Base-by-base conservation (phyloP, 768 basidiomycete genomes). In the Boletellus sp. region DNA sequence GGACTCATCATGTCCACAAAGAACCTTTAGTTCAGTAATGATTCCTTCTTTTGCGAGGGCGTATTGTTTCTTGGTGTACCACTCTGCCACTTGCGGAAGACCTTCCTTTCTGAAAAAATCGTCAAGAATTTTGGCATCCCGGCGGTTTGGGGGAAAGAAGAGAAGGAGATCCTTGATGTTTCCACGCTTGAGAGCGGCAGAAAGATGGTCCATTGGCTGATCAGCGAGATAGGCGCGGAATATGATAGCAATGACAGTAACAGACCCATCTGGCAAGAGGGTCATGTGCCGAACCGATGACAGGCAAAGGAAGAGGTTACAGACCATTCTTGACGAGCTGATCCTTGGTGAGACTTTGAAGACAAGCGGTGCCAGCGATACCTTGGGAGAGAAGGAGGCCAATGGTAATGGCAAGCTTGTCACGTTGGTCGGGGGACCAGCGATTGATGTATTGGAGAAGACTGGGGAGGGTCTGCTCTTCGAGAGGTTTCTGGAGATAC, bases 401-500 rank as follows among this genome's bases (percentile, higher is more conserved):
- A 19, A 82, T 79, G 6, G 92, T 84, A 50, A 85, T 76, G 36
- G 89, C 80, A 46, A 98, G 75, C 72, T 94, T 95, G 64, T 92
- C 86, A 54, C 84, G 81, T 72, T 90, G 84, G 15, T 73, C 76
- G 5, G 78, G 66, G 3, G 83, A 70, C 92, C 93, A 97, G 63
- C 87, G 87, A 64, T 90, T 82, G 65, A 86, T 83, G 63, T 93
- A 92, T 70, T 97, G 94, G 52, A 99, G 72, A 42, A 98, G 77
- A 39, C 78, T 78, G 3, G 91, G 90, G 13, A 98, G 78, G 47
- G 90, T 79, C 32, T 77, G 79, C 67, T 84, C 87, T 70, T 97
- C 95, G 42, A 99, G 84, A 38, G 95, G 93, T 70, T 87, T 93
- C 72, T 97, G 95, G 61, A 99, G 90, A 78, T 98, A 99, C 72